Percentiles rank a stretch among this genome's conserved stretches.
These are phyloP conservation scores for Lactifluus piperatus DNA, from an alignment of 768 basidiomycete genomes.

Conservation along the genomic window DNA sequence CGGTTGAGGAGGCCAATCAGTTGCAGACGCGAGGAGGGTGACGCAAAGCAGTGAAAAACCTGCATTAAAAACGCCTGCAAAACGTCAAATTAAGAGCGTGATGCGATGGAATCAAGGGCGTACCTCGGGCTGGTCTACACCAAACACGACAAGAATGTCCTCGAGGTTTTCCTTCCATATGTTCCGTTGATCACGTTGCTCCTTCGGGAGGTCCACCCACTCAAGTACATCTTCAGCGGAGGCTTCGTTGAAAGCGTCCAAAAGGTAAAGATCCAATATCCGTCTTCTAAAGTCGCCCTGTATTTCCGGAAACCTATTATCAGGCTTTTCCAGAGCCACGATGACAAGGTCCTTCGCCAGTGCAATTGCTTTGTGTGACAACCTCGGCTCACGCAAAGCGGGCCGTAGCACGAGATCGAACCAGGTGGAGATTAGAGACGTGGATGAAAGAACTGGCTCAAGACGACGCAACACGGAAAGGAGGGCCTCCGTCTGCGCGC, in stretches of 20 bases:
- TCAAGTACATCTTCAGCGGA: constrained; percentile 69
- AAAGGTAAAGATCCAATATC: constrained; percentile 65
- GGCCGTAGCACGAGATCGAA: constrained; percentile 74
- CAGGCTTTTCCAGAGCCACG: constrained; percentile 44
- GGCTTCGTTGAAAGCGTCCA: constrained; percentile 68
- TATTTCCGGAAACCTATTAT: constrained; percentile 38
- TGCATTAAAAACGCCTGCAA: constrained; percentile 61
- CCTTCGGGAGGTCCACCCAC: constrained; percentile 57
- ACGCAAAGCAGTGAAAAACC: constrained; percentile 51
- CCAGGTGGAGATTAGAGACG: constrained; percentile 68
- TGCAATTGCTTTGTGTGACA: constrained; percentile 47
- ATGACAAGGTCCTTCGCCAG: constrained; percentile 69
- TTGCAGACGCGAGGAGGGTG: constrained; percentile 57
- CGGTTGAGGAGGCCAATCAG: constrained; percentile 56
- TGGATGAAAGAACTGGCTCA: constrained; percentile 48
- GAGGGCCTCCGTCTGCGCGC: constrained; percentile 57
- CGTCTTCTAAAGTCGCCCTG: constrained; percentile 57
- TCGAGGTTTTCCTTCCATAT: constrained; percentile 77
- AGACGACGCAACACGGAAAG: constrained; percentile 58
- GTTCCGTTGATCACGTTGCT: constrained; percentile 48
- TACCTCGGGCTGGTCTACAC: constrained; percentile 55
- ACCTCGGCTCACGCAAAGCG: constrained; percentile 63
- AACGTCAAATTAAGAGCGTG: neutral
- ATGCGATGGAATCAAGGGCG: constrained; percentile 24
- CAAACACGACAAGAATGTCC: constrained; percentile 60